Base-by-base conservation (phyloP, 345 rosid genomes). In the Xanthoceras sorbifolium region DNA sequence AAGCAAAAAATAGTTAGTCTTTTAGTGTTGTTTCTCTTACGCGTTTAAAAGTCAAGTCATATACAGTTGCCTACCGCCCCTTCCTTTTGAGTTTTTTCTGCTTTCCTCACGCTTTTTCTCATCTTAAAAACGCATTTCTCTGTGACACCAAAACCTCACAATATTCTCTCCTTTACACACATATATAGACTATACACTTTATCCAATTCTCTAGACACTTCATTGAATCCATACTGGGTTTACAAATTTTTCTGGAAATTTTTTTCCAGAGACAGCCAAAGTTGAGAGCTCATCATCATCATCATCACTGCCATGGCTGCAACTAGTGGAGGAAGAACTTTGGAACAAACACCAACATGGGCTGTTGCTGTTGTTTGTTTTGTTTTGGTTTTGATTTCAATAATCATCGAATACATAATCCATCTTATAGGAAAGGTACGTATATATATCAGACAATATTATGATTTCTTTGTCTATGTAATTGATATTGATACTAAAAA, bases 301-400 rank as follows among this genome's bases (percentile, higher is more conserved):
- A 23, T 22, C 62, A 18, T 8, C 12, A 57, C n/a, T 8, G 9
- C 17, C 76, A 90, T 90, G 94, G 90, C 92, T 3, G 87, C 73
- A 57, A 82, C 64, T 15, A 54, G 81, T 9, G 86, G 71, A 9
- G 89, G 88, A 52, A 82, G 90, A 59, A 77, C 94, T 15, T 76
- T 90, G 82, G 90, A 90, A 81, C 48, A 83, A 54, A 90, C 94
- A 9, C 90, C 94, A 12, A 90, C 94, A 1, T 90, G 94, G 94
- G 94, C 94, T 0, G 94, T 90, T 11, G 94, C 94, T 5, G 81
- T 66, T 6, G 92, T 90, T 57, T 90, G 94, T 76, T 87, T 87
- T 64, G 79, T 85, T 54, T 75, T 90, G 74, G 84, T 90, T 67
- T 73, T 82, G 48, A 76, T 88, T 61, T 90, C 92, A 3, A 82